Evolutionary conservation across 2,329 filamentous ascomycete genomes (phyloP).

Genomic region (Claviceps sp.): DNA sequence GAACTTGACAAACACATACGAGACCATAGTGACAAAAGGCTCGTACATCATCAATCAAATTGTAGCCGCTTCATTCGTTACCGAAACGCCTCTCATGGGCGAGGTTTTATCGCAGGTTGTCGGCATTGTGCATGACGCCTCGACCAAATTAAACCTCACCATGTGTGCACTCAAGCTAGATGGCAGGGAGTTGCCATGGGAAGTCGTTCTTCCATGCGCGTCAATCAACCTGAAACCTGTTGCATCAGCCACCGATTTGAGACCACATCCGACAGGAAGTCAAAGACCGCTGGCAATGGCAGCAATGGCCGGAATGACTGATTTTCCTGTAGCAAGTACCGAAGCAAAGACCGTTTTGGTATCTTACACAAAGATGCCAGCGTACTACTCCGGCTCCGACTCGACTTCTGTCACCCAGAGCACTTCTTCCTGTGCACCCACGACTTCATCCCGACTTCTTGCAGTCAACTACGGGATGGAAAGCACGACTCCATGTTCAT

Average conservation of each 20-base stretch:
- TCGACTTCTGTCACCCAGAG: neutral
- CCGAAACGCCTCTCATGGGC: conserved; percentile 7
- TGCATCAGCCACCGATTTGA: conserved; percentile 3
- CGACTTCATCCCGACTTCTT: neutral
- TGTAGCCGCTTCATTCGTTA: conserved; percentile 2
- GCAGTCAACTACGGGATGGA: neutral
- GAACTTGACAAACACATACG: conserved; percentile 6
- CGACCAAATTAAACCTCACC: conserved; percentile 7
- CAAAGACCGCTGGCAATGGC: neutral
- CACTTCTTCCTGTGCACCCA: neutral
- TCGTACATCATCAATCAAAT: conserved; percentile 12
- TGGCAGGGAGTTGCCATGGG: conserved; percentile 3
- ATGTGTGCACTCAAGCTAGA: conserved; percentile 11
- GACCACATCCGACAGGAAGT: neutral
- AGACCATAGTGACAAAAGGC: conserved; percentile 9
- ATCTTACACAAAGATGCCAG: neutral
- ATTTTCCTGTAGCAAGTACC: neutral
- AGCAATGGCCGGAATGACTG: neutral
- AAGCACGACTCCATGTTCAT: neutral
- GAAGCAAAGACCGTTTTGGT: neutral
- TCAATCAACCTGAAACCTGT: neutral
- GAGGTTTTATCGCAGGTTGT: conserved; percentile 12
- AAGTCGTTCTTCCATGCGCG: conserved; percentile 10
- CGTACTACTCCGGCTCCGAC: neutral
- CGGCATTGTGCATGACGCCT: conserved; percentile 9